A percentile compares a stretch with the other conserved stretches of the same genome.
phyloP scores from a whole-genome alignment of 495 filamentous ascomycete species.

The Tetracladium setigerum region DNA sequence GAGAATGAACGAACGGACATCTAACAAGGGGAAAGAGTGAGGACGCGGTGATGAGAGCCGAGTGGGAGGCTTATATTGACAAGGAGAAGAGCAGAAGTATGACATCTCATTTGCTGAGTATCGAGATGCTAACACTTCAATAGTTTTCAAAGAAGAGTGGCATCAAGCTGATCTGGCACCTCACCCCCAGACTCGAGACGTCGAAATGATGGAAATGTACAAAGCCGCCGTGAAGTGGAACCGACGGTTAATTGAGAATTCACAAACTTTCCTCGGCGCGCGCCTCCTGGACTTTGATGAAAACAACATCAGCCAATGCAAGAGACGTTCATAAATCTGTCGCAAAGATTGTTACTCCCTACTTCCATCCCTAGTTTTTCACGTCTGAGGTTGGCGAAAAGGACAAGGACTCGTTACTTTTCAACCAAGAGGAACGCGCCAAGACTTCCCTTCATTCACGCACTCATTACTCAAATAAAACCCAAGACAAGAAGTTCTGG shows the following conservation, averaged over 20 bases:
- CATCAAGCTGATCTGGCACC: slow-evolving; percentile 37
- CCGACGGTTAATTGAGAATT: slow-evolving; percentile 1
- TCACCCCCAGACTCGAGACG: slow-evolving; percentile 26
- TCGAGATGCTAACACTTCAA: slow-evolving; percentile 7
- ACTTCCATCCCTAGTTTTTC: slow-evolving; percentile 21
- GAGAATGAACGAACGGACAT: neutral
- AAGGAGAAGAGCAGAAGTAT: slow-evolving; percentile 10
- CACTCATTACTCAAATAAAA: slow-evolving; percentile 26
- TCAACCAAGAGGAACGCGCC: slow-evolving; percentile 30
- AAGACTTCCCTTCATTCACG: slow-evolving; percentile 26
- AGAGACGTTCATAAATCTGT: slow-evolving; percentile 3
- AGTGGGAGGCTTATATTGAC: slow-evolving; percentile 15
- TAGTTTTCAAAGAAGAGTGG: slow-evolving; percentile 36
- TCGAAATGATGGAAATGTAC: slow-evolving; percentile 27
- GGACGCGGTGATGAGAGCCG: slow-evolving; percentile 12
- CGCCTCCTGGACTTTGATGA: neutral
- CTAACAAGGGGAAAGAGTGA: slow-evolving; percentile 1
- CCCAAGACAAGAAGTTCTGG: slow-evolving; percentile 30
- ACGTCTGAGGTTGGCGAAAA: slow-evolving; percentile 20
- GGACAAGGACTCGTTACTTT: slow-evolving; percentile 29
- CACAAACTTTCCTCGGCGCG: neutral
- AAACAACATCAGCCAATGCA: slow-evolving; percentile 11
- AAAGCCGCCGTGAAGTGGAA: slow-evolving; percentile 11
- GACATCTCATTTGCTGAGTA: slow-evolving; percentile 10
- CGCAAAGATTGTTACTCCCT: slow-evolving; percentile 2